A percentile compares a stretch with the other conserved stretches of the same genome.
These are phyloP conservation scores for Colletotrichum cordylinicola DNA, from an alignment of 2,329 filamentous ascomycete genomes.

Conservation along the genomic window DNA sequence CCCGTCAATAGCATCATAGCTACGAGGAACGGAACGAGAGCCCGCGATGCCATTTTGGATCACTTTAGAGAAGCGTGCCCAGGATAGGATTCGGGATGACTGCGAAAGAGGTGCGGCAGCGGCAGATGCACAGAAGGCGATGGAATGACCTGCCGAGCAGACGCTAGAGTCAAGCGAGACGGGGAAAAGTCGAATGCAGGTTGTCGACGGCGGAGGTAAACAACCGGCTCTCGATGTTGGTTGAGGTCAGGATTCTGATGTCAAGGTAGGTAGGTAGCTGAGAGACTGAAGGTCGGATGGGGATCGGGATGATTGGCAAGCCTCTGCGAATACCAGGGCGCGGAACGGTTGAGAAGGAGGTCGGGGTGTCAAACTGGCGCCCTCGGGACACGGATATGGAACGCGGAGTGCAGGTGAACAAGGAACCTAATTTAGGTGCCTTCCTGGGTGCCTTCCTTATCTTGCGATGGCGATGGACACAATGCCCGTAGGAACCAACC, in stretches of 20 bases:
- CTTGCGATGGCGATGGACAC: neutral
- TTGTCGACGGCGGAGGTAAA: neutral
- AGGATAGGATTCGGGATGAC: neutral
- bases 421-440: neutral
- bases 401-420: neutral
- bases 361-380: neutral
- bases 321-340: neutral
- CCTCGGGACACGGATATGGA: neutral
- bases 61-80: neutral
- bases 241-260: neutral
- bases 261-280: neutral
- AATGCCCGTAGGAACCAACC: neutral
- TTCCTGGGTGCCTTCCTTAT: too few species aligned
- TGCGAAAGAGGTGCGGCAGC: neutral
- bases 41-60: slow-evolving; percentile 71
- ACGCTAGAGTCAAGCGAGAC: neutral
- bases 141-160: neutral
- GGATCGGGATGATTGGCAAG: neutral
- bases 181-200: neutral
- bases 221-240: neutral
- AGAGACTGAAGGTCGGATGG: neutral
- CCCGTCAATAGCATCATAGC: slow-evolving; percentile 96
- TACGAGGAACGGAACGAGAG: slow-evolving; percentile 83
- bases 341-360: neutral
- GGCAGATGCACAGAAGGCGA: neutral